Conservation (phyloP, 2,329 filamentous ascomycete species). For the Ascochyta koolunga region DNA sequence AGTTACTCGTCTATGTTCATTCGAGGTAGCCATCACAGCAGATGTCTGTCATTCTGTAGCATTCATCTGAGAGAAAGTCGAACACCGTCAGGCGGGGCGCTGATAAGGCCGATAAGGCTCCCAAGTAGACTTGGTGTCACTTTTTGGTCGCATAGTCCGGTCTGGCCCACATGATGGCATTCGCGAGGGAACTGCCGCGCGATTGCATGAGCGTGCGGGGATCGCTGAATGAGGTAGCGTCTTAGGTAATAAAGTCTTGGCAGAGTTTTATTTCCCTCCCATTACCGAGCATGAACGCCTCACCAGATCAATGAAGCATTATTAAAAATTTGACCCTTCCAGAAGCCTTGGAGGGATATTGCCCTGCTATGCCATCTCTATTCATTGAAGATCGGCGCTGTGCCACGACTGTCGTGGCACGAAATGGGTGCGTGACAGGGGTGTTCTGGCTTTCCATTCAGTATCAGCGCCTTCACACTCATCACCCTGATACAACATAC, state of each 20-base stretch:
- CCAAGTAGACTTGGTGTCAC: background rate
- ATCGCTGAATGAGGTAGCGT: background rate
- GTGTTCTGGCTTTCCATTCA: background rate
- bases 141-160: background rate
- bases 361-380: background rate
- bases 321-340: background rate
- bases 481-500: background rate
- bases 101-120: conserved; percentile 11
- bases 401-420: background rate
- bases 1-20: conserved; percentile 28
- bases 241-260: conserved; percentile 9
- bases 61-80: background rate
- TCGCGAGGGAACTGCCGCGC: background rate
- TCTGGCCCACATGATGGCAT: background rate
- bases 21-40: conserved; percentile 26
- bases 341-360: background rate
- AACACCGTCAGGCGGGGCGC: conserved; percentile 4
- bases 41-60: conserved; percentile 6
- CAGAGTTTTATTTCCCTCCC: background rate
- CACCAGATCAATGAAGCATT: background rate
- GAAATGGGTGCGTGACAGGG: background rate
- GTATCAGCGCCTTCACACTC: background rate
- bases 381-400: background rate
- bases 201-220: conserved; percentile 6
- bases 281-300: background rate